A percentile compares a stretch with the other conserved stretches of the same genome.
Evolutionary conservation across 2,329 filamentous ascomycete genomes (phyloP).

Genomic region (Chaetomiaceae sp.): DNA sequence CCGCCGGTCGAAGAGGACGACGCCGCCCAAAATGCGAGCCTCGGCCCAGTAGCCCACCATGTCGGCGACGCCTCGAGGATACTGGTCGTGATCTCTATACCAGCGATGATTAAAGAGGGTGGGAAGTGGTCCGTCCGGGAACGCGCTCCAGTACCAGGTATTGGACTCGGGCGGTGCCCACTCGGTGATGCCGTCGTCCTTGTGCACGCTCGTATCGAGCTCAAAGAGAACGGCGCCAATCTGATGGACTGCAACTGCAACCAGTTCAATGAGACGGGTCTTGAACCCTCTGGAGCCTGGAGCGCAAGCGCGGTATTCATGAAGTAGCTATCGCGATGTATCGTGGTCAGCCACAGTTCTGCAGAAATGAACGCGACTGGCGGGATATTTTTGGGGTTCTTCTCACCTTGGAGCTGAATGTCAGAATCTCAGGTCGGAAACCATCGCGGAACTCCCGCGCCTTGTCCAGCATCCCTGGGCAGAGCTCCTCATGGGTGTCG

Average conservation of each 20-base stretch:
- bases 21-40: constrained; percentile 25
- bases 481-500: constrained; percentile 12
- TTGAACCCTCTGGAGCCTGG: constrained; percentile 16
- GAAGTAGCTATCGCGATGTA: background rate
- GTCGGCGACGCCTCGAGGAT: constrained; percentile 24
- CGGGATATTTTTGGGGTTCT: too few relatives aligned
- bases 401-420: constrained; percentile 12
- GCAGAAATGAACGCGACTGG: too few relatives aligned
- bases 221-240: constrained; percentile 19
- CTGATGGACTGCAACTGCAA: constrained; percentile 23
- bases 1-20: constrained; percentile 24
- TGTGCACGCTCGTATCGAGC: constrained; percentile 13
- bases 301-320: constrained; percentile 12
- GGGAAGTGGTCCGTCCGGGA: constrained; percentile 10
- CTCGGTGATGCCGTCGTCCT: constrained; percentile 10
- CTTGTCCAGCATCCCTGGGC: constrained; percentile 14
- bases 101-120: constrained; percentile 20
- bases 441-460: constrained; percentile 9
- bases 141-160: background rate
- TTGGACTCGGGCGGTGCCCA: constrained; percentile 7
- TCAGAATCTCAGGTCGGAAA: constrained; percentile 2
- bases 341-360: background rate
- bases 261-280: constrained; percentile 23
- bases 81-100: constrained; percentile 22
- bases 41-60: constrained; percentile 29